These are phyloP conservation scores for Eucalyptus pauciflora DNA, from an alignment of 345 rosid genomes.

Conservation along the genomic window DNA sequence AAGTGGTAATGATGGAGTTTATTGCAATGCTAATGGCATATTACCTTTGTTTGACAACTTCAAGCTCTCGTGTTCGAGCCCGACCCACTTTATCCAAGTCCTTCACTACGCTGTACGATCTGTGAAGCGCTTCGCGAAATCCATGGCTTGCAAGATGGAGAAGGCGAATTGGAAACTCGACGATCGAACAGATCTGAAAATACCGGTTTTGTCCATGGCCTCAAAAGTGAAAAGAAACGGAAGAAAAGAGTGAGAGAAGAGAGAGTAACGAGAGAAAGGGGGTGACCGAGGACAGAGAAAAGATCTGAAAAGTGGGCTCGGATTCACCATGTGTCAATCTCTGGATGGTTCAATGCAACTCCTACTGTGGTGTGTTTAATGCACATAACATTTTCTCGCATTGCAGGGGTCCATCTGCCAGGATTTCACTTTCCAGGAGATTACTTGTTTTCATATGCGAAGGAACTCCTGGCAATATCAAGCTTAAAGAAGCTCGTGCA, in stretches of 20 bases:
- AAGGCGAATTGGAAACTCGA: background rate
- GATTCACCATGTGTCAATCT: background rate
- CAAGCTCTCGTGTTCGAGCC: background rate
- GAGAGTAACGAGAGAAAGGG: background rate
- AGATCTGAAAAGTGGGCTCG: background rate
- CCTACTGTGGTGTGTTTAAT: background rate
- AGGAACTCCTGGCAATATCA: background rate
- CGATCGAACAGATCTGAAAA: background rate
- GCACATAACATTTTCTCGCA: background rate
- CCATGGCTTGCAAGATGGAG: background rate
- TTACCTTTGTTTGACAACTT: background rate
- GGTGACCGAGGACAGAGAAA: background rate
- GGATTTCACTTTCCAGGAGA: too few species aligned
- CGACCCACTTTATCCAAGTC: background rate
- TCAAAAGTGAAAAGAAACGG: background rate
- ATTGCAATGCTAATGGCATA: background rate
- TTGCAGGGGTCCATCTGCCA: too few species aligned
- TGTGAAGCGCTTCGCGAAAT: background rate
- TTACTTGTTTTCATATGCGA: too few species aligned
- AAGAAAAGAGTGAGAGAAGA: too few species aligned
- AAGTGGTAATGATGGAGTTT: too few species aligned
- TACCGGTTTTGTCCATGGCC: background rate
- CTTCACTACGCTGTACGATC: background rate
- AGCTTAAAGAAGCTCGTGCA: background rate
- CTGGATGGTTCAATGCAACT: background rate